These are phyloP conservation scores for Pseudozyma sp. DNA, from an alignment of 1,284 basidiomycete species.

Conservation along the genomic window DNA sequence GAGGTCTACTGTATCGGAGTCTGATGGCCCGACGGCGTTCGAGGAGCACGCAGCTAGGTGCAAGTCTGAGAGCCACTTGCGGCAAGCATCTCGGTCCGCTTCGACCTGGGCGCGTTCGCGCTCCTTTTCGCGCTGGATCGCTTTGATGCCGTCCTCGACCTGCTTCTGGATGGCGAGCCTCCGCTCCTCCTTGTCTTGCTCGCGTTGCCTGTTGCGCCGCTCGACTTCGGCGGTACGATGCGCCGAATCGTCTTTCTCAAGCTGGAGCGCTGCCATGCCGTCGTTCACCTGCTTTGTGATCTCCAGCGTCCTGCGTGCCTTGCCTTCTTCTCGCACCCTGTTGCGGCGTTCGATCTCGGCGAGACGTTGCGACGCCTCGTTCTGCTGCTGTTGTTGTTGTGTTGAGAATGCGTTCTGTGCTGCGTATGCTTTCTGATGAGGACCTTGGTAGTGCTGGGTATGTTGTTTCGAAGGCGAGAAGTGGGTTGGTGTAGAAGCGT, in stretches of 20 bases:
- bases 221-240: slow-evolving; percentile 22
- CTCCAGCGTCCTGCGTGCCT: slow-evolving; percentile 15
- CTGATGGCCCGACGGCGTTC: background rate
- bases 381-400: background rate
- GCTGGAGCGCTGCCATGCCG: slow-evolving; percentile 22
- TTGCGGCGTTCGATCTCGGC: slow-evolving; percentile 40
- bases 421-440: background rate
- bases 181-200: slow-evolving; percentile 23
- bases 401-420: too few relatives aligned
- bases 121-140: slow-evolving; percentile 23
- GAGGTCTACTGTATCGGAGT: slow-evolving; percentile 11
- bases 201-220: slow-evolving; percentile 31
- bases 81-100: slow-evolving; percentile 21
- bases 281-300: slow-evolving; percentile 31
- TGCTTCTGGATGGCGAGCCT: slow-evolving; percentile 21
- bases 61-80: slow-evolving; percentile 23
- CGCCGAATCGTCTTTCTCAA: slow-evolving; percentile 23
- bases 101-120: slow-evolving; percentile 15
- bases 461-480: background rate
- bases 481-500: background rate
- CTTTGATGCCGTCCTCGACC: slow-evolving; percentile 28
- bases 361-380: slow-evolving; percentile 18
- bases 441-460: background rate
- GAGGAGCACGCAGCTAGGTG: background rate
- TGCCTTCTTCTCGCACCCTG: slow-evolving; percentile 22